Evolutionary conservation across 2,329 filamentous ascomycete genomes (phyloP).

Genomic region (Apiospora arundinis): DNA sequence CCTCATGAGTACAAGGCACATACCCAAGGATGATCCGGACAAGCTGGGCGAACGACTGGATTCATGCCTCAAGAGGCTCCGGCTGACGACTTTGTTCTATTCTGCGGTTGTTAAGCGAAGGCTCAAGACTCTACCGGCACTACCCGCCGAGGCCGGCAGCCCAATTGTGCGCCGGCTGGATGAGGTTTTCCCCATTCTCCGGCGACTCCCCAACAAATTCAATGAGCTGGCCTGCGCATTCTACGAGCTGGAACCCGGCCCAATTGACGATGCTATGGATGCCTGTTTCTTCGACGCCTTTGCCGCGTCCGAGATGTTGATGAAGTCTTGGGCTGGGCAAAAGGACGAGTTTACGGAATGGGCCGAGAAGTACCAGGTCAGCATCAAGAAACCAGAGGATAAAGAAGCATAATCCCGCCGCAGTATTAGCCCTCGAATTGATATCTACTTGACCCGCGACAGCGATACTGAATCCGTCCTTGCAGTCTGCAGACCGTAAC

Average conservation of each 20-base stretch:
- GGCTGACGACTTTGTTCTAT: slow-evolving; percentile 72
- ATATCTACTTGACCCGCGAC: background rate
- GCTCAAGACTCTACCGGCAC: slow-evolving; percentile 62
- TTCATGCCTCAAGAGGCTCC: slow-evolving; percentile 66
- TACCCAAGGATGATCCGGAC: slow-evolving; percentile 69
- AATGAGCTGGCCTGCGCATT: slow-evolving; percentile 75
- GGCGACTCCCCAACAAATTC: slow-evolving; percentile 68
- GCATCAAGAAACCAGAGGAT: slow-evolving; percentile 54
- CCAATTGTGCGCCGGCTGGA: slow-evolving; percentile 56
- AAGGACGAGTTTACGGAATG: slow-evolving; percentile 81
- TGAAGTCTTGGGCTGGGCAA: slow-evolving; percentile 65
- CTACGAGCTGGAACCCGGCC: slow-evolving; percentile 68
- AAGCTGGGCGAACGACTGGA: slow-evolving; percentile 71
- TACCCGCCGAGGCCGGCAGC: slow-evolving; percentile 43
- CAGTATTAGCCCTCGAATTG: background rate
- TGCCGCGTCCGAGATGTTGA: slow-evolving; percentile 60
- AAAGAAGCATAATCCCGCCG: background rate
- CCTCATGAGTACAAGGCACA: slow-evolving; percentile 68
- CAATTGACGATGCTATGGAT: slow-evolving; percentile 65
- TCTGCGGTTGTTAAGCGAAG: slow-evolving; percentile 73
- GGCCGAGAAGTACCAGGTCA: slow-evolving; percentile 64
- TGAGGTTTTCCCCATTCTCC: slow-evolving; percentile 60
- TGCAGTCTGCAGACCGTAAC: background rate
- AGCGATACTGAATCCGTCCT: background rate
- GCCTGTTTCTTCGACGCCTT: slow-evolving; percentile 67